These are phyloP conservation scores for Paxillus ammoniavirescens DNA, from an alignment of 768 basidiomycete species.

Conservation along the genomic window DNA sequence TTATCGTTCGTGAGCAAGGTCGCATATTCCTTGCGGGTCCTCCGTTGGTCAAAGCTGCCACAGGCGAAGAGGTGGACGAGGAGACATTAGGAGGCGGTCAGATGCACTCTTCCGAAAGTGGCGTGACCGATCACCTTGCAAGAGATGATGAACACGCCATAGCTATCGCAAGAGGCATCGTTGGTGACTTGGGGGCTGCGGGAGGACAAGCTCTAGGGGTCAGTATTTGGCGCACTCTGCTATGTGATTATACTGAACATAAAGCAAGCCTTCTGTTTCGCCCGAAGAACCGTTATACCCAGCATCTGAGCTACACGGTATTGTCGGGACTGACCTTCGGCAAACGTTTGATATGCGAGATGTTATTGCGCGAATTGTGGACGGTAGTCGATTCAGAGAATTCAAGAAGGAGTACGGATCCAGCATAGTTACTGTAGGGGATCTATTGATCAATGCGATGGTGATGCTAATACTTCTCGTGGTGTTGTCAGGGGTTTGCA, in stretches of 20 bases:
- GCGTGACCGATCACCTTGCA: constrained; percentile 88
- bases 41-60: constrained; percentile 91
- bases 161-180: constrained; percentile 69
- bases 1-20: constrained; percentile 89
- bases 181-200: constrained; percentile 74
- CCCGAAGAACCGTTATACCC: constrained; percentile 79
- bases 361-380: constrained; percentile 87
- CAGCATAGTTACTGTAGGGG: constrained; percentile 80
- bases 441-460: not conserved
- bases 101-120: constrained; percentile 91
- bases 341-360: constrained; percentile 94
- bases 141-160: constrained; percentile 85
- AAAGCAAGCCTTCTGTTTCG: constrained; percentile 49
- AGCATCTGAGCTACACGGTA: constrained; percentile 80
- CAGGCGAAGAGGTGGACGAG: constrained; percentile 90
- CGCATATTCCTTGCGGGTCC: constrained; percentile 94
- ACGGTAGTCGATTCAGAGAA: constrained; percentile 89
- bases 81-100: constrained; percentile 87
- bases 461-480: constrained; percentile 3
- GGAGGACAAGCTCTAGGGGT: constrained; percentile 51
- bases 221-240: constrained; percentile 22
- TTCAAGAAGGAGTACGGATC: constrained; percentile 96
- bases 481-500: constrained; percentile 67
- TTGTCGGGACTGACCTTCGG: constrained; percentile 86
- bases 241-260: constrained; percentile 9